phyloP scores from a whole-genome alignment of 306 rosid genomes.

The Pterocarpus santalinus region DNA sequence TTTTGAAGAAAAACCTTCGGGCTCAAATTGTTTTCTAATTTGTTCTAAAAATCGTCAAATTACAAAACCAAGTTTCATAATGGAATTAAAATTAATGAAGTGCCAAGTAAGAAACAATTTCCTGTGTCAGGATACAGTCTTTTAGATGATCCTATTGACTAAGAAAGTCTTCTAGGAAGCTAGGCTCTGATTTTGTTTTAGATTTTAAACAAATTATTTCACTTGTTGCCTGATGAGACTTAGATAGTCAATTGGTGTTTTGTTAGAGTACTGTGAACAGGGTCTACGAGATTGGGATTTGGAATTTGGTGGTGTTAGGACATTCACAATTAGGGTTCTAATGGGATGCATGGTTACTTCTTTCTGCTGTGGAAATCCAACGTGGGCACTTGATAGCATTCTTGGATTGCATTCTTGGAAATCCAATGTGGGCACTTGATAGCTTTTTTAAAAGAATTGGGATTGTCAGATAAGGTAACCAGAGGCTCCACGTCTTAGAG shows the following conservation, averaged over 20 bases:
- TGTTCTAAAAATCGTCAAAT: slow-evolving; percentile 19
- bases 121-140: background rate
- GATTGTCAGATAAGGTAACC: background rate
- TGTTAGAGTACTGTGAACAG: too few species aligned
- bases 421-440: background rate
- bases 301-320: background rate
- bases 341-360: background rate
- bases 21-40: slow-evolving; percentile 10
- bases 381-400: too few species aligned
- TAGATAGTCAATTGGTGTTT: too few species aligned
- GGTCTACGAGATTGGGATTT: too few species aligned
- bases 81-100: background rate
- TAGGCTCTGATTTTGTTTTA: background rate
- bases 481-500: background rate
- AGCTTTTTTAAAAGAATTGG: background rate
- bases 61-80: background rate
- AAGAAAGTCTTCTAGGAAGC: background rate
- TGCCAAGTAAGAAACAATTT: background rate
- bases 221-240: too few species aligned
- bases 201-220: too few species aligned
- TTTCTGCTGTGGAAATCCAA: background rate
- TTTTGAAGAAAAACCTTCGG: background rate
- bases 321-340: background rate
- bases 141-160: background rate
- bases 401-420: background rate